A percentile compares a stretch with the other conserved stretches of the same genome.
Conservation (phyloP, 306 rosid species). For the Glycine latifolia region DNA sequence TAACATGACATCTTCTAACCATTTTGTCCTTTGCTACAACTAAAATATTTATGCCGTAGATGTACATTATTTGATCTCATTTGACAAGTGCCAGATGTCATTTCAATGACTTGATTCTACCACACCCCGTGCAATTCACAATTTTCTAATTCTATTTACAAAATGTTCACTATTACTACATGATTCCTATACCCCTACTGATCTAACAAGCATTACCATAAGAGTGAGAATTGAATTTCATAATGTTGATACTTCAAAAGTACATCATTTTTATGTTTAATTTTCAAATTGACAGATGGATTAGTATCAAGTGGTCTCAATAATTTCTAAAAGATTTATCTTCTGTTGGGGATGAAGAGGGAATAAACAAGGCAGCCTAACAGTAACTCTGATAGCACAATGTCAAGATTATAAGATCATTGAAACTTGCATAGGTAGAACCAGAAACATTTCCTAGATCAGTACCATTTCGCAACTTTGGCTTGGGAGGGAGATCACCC, state of each 20-base stretch:
- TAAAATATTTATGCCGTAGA: too few species aligned
- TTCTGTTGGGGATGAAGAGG: slow-evolving; percentile 12
- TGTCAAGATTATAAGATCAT: slow-evolving; percentile 25
- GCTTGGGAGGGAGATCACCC: slow-evolving; percentile 74
- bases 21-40: slow-evolving; percentile 3
- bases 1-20: too few species aligned
- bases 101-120: slow-evolving; percentile 24
- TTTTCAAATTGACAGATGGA: slow-evolving; percentile 18
- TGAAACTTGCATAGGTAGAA: slow-evolving; percentile 30
- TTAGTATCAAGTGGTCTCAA: slow-evolving; percentile 9
- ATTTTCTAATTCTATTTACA: slow-evolving; percentile 26
- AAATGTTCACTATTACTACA: slow-evolving; percentile 20
- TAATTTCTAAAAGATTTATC: slow-evolving; percentile 3
- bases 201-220: slow-evolving; percentile 19
- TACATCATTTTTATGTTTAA: background rate
- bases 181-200: slow-evolving; percentile 2
- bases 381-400: slow-evolving; percentile 4
- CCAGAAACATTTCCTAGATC: slow-evolving; percentile 36
- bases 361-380: slow-evolving; percentile 22
- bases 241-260: slow-evolving; percentile 26
- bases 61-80: too few species aligned
- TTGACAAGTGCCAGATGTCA: background rate
- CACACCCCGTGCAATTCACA: slow-evolving; percentile 16
- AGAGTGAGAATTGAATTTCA: slow-evolving; percentile 28
- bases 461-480: slow-evolving; percentile 68